Conservation (phyloP, 345 rosid genomes). For the Viola odorata region DNA sequence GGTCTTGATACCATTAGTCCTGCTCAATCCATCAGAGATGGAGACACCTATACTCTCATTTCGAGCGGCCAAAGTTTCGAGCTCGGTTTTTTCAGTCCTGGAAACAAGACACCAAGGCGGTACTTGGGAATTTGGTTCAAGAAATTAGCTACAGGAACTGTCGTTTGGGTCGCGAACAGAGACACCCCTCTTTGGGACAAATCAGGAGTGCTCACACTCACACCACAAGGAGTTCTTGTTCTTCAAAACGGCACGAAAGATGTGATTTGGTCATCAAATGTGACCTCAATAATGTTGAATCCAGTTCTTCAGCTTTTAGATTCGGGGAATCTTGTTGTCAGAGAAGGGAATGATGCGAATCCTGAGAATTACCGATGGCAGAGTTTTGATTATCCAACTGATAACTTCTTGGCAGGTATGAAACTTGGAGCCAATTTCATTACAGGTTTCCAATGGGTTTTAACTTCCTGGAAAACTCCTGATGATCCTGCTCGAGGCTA, state of each 20-base stretch:
- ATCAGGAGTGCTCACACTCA: neutral
- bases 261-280: neutral
- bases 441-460: neutral
- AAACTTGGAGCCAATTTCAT: neutral
- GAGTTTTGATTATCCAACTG: constrained; percentile 3
- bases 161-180: constrained; percentile 24
- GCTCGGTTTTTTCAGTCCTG: constrained; percentile 22
- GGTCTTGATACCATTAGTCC: constrained; percentile 14
- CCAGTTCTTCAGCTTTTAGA: constrained; percentile 8
- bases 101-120: constrained; percentile 1
- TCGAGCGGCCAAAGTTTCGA: constrained; percentile 14
- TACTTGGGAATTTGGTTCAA: constrained; percentile 27
- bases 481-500: constrained; percentile 36
- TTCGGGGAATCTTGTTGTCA: constrained; percentile 13
- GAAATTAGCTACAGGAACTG: neutral
- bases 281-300: neutral
- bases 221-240: neutral
- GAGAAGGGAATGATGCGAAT: neutral
- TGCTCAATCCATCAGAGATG: constrained; percentile 12
- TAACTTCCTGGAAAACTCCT: constrained; percentile 36
- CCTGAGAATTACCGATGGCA: neutral
- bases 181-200: neutral
- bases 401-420: neutral
- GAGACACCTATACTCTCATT: constrained; percentile 5
- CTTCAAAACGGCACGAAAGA: neutral